Percentiles rank a stretch among this genome's conserved stretches.
These are phyloP conservation scores for Saccharomycopsis sp. DNA, from an alignment of 805 yeast species.

Conservation along the genomic window DNA sequence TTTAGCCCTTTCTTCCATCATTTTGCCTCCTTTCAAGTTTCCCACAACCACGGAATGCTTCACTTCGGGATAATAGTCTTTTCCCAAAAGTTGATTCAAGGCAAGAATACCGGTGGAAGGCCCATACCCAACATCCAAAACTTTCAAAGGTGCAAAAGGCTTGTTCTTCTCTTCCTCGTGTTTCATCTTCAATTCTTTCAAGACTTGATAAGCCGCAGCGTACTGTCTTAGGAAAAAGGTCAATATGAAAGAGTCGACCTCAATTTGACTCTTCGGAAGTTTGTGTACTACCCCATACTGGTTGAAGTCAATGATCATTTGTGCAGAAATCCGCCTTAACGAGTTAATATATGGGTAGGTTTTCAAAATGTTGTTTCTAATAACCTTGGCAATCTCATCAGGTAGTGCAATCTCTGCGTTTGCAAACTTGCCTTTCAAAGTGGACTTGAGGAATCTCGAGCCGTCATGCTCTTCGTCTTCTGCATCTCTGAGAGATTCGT, in stretches of 20 bases:
- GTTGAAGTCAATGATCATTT: constrained; percentile 40
- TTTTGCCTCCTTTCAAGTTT: constrained; percentile 52
- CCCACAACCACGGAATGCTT: constrained; percentile 74
- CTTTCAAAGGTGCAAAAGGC: constrained; percentile 50
- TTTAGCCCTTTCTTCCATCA: constrained; percentile 77
- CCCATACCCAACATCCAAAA: constrained; percentile 79
- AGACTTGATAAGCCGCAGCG: constrained; percentile 54
- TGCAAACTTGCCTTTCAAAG: constrained; percentile 47
- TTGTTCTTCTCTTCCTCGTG: constrained; percentile 30
- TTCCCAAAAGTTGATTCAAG: constrained; percentile 71
- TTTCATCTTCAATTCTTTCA: constrained; percentile 56
- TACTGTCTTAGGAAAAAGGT: constrained; percentile 76
- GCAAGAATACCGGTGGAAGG: constrained; percentile 92
- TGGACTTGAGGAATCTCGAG: constrained; percentile 45
- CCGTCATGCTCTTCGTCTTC: constrained; percentile 24
- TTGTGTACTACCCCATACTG: constrained; percentile 35
- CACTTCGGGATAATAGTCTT: constrained; percentile 45
- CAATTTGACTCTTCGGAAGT: constrained; percentile 37
- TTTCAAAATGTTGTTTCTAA: constrained; percentile 54
- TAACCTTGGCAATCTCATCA: constrained; percentile 41
- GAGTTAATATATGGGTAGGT: constrained; percentile 49
- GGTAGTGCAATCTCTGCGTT: constrained; percentile 50
- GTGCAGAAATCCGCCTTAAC: constrained; percentile 54
- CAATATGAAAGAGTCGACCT: constrained; percentile 74
- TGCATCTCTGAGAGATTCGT: too few species aligned